Conservation (phyloP, 176 grass and related monocot genomes). For the Cenchrus americanus region DNA sequence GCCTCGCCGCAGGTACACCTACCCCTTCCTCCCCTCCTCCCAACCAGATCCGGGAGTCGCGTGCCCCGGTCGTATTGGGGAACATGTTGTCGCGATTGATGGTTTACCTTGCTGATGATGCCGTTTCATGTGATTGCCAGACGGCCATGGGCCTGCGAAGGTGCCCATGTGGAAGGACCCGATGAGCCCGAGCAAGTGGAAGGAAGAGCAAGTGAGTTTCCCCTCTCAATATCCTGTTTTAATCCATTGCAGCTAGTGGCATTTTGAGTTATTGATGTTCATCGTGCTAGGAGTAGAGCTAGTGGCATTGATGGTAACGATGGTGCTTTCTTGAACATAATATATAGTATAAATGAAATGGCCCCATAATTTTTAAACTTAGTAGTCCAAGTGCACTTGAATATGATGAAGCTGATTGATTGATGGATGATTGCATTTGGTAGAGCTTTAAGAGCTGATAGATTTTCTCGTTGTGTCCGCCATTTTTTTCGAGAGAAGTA, state of each 20-base stretch:
- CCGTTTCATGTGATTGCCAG: conserved; percentile 37
- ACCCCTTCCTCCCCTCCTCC: not conserved
- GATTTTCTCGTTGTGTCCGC: no score
- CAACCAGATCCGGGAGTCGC: conserved; percentile 43
- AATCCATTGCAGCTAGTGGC: not conserved
- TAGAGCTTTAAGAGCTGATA: no score
- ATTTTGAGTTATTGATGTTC: not conserved
- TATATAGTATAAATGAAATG: no score
- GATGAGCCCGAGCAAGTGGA: conserved; percentile 57
- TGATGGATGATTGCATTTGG: no score
- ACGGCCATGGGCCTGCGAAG: conserved; percentile 48
- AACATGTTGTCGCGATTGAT: not conserved
- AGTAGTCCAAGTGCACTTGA: no score
- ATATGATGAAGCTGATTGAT: no score
- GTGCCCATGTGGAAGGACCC: conserved; percentile 63
- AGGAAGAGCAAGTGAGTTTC: conserved; percentile 70
- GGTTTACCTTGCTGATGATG: not conserved
- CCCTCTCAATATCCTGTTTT: not conserved
- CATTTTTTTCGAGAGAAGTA: no score
- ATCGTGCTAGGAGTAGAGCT: not conserved
- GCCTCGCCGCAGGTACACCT: conserved; percentile 49
- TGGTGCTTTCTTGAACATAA: no score
- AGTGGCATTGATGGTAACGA: no score
- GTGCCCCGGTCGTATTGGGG: not conserved
- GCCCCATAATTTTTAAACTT: no score